Evolutionary conservation across 495 filamentous ascomycete species (phyloP), one percentile per base, ranked within the genome.

Genomic region (Hypoxylon trugodes): DNA sequence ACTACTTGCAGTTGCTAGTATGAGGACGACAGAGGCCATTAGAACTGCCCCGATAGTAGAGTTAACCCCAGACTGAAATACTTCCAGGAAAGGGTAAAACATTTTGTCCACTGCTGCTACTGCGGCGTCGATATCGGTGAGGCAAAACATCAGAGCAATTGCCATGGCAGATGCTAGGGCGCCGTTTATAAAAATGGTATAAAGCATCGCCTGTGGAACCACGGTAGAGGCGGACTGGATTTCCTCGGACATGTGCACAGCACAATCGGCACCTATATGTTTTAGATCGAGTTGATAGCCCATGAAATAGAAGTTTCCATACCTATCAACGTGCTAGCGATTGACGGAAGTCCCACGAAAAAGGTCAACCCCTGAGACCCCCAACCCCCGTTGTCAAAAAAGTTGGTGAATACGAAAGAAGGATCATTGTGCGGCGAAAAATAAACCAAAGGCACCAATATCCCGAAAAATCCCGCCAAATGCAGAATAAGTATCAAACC

Each of bases 181-280:
- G n/a, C 79, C 81, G 32, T 85, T 86, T 28, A 70, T 62, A 1
- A 66, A 38, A 19, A 70, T 51, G 15, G 62, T 70, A 4, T 73
- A 69, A 24, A 85, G 71, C 41, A 85, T 75, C 0, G 77, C 74
- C 6, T 69, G 73, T 0, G 82, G 82, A 1, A 86, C 73, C 0
- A 77, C 69, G 0, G 75, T 50, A 1, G 78, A 62, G 1, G 82
- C 82, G 1, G 81, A 78, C 1, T 75, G 59, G 25, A 83, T 78
- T 56, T 86, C 83, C 59, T 86, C 83, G 6, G 83, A 73, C 81
- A 84, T 84, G 73, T 84, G 73, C 19, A 72, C 70, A 19, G 69
- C 66, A 38, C 59, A 65, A 40, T 73, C 68, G 15, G 61, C 63
- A 13, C 71, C 71, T 18, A 73, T 4, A 30, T 30, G 10, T 30